A percentile compares a stretch with the other conserved stretches of the same genome.
Evolutionary conservation across 2,329 filamentous ascomycete genomes (phyloP).

Genomic region (Amauroascus niger): DNA sequence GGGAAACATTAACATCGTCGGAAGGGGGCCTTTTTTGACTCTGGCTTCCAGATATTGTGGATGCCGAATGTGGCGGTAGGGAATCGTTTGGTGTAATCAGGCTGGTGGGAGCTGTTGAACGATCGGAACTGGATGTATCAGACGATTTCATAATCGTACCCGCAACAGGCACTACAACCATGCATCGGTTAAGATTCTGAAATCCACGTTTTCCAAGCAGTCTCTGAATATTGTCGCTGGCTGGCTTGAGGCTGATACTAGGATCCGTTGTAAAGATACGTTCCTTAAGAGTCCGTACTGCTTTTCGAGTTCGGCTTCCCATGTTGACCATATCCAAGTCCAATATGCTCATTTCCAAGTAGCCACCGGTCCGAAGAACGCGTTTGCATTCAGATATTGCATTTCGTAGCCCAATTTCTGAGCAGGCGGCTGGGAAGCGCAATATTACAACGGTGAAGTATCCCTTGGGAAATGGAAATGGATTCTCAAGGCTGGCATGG

Average conservation of each 20-base stretch:
- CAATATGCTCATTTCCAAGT: constrained; percentile 41
- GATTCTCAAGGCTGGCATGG: constrained; percentile 32
- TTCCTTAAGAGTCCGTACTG: constrained; percentile 39
- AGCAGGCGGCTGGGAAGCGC: constrained; percentile 39
- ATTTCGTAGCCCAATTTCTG: constrained; percentile 36
- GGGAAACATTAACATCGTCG: constrained; percentile 35
- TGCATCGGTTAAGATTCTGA: constrained; percentile 41
- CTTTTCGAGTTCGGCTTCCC: constrained; percentile 39
- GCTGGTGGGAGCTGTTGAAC: constrained; percentile 22
- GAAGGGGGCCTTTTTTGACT: constrained; percentile 26
- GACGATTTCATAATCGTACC: constrained; percentile 36
- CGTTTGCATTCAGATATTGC: constrained; percentile 42
- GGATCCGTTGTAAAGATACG: constrained; percentile 36
- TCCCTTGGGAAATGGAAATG: constrained; percentile 40
- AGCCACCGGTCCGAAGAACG: constrained; percentile 41
- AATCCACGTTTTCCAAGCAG: constrained; percentile 39
- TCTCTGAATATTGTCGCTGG: constrained; percentile 41
- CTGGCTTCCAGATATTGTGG: constrained; percentile 18
- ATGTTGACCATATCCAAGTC: constrained; percentile 45
- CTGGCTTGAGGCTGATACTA: constrained; percentile 38
- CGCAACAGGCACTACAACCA: constrained; percentile 41
- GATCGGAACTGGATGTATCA: constrained; percentile 34
- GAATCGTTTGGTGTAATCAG: constrained; percentile 22
- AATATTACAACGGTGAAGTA: constrained; percentile 40
- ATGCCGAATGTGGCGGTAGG: constrained; percentile 20